Base-by-base conservation (phyloP, 2,329 filamentous ascomycete genomes). In the Elsinoe perseae region DNA sequence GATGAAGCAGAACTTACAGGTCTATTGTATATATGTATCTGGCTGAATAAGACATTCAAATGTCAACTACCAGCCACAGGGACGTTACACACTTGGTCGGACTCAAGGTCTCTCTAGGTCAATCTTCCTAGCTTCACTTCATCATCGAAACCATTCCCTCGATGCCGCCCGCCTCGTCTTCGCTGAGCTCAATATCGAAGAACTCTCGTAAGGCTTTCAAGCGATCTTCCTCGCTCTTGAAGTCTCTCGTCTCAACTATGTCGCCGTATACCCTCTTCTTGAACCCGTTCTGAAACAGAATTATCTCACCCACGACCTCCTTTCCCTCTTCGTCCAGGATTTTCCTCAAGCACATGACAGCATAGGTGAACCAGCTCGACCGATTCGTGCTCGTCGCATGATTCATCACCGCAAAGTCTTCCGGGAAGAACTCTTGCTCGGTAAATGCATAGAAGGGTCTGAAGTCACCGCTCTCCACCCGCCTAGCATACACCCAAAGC, bases 401-500 rank as follows among this genome's bases (percentile, higher is more conserved):
- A 66, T 80, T 86, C 72, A 85, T 74, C 4, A 84, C 72, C 32
- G 75, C 75, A 63, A 82, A 87, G 67, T 87, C 84, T 42, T 72
- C 68, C 3, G 75, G 77, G 30, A 81, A 65, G 66, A 85, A 87
- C 67, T 87, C 84, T 14, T 77, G 72, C 59, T 86, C 81, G 1
- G 78, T 77, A 66, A 89, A 90, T 59, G 77, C 80, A 66, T 87
- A 88, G 48, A 76, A 78, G 1, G 79, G 72, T 20, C 76, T 72
- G 81, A 84, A 90, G 1, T 73, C 72, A 46, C 69, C 71, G 0
- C 76, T 69, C 0, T 68, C 54, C 9, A 56, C 56, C 64, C 16
- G 67, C 61, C 64, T 64, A 57, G 75, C 70, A 54, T 71, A 75
- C 8, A 74, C 70, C 74, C 74, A 76, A 3, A 75, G 57, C 40